Percentiles rank a stretch among this genome's conserved stretches.
These are phyloP conservation scores for Acanthochlamys bracteata DNA, from an alignment of 106 monocot genomes.

Conservation along the genomic window DNA sequence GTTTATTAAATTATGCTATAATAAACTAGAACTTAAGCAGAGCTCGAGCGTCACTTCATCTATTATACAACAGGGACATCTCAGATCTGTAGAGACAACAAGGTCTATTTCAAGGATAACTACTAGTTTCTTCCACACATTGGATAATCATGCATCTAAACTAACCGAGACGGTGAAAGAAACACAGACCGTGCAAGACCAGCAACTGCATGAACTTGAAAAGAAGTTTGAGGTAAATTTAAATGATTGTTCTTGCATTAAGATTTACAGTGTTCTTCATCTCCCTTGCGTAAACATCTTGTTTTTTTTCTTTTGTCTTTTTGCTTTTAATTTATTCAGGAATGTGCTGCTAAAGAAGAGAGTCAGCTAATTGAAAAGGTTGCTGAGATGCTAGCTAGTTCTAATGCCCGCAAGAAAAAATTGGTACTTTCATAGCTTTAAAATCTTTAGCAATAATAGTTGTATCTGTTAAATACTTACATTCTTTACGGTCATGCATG, in stretches of 20 bases:
- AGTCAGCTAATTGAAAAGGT: conserved; percentile 36
- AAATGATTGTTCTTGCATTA: not conserved
- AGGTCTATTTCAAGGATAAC: conserved; percentile 74
- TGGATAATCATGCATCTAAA: conserved; percentile 71
- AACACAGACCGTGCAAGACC: conserved; percentile 68
- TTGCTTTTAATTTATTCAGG: conserved; percentile 9
- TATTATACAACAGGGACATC: conserved; percentile 52
- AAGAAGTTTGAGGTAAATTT: conserved; percentile 83
- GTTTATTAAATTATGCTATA: not conserved
- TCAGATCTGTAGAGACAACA: conserved; percentile 61
- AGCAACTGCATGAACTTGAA: conserved; percentile 78
- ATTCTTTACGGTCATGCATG: too few species aligned
- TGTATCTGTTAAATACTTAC: too few species aligned
- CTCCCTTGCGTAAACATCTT: not conserved
- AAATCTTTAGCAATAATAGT: too few species aligned
- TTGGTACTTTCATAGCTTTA: conserved; percentile 11
- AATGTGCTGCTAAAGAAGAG: conserved; percentile 40
- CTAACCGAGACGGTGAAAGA: conserved; percentile 76
- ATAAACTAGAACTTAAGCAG: not conserved
- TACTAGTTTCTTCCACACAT: conserved; percentile 62
- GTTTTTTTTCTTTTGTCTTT: not conserved
- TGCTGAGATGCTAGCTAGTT: conserved; percentile 34
- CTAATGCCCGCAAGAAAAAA: conserved; percentile 31
- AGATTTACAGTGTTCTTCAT: too few species aligned
- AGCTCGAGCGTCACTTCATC: not conserved